Percentiles rank a stretch among this genome's conserved stretches.
Evolutionary conservation across 495 filamentous ascomycete species (phyloP).

Genomic region (Aspergillus heteromorphus): DNA sequence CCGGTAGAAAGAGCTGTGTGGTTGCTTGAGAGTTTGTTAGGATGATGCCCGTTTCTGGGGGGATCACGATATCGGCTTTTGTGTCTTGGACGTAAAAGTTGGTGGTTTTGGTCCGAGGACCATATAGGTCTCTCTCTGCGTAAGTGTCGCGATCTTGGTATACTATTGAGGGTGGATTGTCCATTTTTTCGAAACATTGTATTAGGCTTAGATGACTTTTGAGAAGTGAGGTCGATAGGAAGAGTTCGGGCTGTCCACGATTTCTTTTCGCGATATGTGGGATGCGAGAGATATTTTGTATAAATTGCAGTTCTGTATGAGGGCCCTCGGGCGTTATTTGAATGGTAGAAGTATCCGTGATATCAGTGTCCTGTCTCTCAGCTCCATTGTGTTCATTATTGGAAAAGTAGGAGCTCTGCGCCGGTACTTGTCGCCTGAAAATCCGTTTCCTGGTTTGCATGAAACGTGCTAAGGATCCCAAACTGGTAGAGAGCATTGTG

Average conservation of each 20-base stretch:
- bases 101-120: background rate
- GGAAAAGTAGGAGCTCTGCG: constrained; percentile 15
- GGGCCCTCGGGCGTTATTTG: background rate
- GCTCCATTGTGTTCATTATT: background rate
- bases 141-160: constrained; percentile 24
- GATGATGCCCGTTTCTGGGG: constrained; percentile 63
- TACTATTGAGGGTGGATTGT: constrained; percentile 14
- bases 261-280: background rate
- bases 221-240: constrained; percentile 27
- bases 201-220: constrained; percentile 22
- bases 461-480: constrained; percentile 26
- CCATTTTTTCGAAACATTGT: constrained; percentile 19
- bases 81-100: background rate
- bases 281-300: background rate
- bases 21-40: constrained; percentile 67
- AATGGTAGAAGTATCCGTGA: background rate
- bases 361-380: background rate
- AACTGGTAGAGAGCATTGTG: background rate
- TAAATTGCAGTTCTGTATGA: background rate
- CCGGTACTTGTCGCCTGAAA: background rate
- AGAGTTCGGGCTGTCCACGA: constrained; percentile 10
- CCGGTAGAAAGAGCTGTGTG: constrained; percentile 66
- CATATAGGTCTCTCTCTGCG: background rate
- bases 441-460: constrained; percentile 24
- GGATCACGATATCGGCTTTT: constrained; percentile 75